Evolutionary conservation across 768 basidiomycete species (phyloP), one percentile per base, ranked within the genome.

Genomic region (Amanita molliuscula): DNA sequence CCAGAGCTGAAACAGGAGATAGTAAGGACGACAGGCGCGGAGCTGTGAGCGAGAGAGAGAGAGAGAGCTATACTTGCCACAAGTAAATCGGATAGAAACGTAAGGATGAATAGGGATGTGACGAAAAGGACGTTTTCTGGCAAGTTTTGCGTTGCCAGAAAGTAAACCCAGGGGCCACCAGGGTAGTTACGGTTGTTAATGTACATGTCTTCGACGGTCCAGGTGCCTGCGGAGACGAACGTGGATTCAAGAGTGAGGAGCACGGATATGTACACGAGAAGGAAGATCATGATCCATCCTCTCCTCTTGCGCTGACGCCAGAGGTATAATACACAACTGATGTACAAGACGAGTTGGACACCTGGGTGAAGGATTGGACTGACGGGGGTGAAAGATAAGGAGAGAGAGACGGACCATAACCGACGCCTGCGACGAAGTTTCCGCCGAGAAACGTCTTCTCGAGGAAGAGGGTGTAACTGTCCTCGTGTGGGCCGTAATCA

Each of bases 141-240:
- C 71, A 70, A 68, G 59, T 34, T 59, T 51, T 5, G 65, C 56
- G 53, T 66, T 57, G 58, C 63, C 21, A 74, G 59, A 58, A 75
- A 73, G 57, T 71, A 74, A 25, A 46, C 50, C 72, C 73, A 74
- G 15, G 74, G 73, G 2, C 73, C 73, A 23, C 62, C 67, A 31
- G 69, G 67, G 45, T 63, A 70, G 46, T 69, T 67, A 25, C 68
- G 61, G 46, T 73, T 69, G 57, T 70, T 67, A 44, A 73, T 62
- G 44, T 72, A 73, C n/a, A 69, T 65, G 15, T 65, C 60, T 49
- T 70, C 65, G 4, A 68, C 67, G 2, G 68, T 72, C 36, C 68
- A 62, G 2, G 70, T 69, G 55, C 71, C 71, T 1, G 69, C 70
- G 16, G 64, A 62, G 44, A 59, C 56, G 54, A 63, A 73, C 21